Evolutionary conservation across 345 rosid species (phyloP).

Genomic region (Eucalyptus urophylla): DNA sequence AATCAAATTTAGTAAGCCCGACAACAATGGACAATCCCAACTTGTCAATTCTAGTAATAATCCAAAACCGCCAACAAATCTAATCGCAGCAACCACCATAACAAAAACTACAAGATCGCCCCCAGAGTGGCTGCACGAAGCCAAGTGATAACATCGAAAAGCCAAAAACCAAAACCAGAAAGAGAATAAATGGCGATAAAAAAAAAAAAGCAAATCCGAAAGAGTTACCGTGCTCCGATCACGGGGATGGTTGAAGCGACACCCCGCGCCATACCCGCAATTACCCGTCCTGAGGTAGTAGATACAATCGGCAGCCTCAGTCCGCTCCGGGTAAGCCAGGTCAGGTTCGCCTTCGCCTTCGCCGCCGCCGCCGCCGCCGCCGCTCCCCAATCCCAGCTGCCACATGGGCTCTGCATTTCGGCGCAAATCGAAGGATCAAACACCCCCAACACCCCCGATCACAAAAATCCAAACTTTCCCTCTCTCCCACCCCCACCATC

Average conservation of each 20-base stretch:
- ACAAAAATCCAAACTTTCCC: background rate
- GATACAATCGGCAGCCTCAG: conserved; percentile 65
- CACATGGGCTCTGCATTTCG: conserved; percentile 52
- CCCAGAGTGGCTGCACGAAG: background rate
- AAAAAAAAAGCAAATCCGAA: background rate
- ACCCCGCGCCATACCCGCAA: conserved; percentile 76
- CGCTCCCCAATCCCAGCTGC: conserved; percentile 50
- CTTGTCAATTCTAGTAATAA: background rate
- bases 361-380: conserved; percentile 3
- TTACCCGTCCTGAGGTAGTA: conserved; percentile 70
- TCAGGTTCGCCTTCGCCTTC: conserved; percentile 5
- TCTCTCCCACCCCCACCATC: background rate
- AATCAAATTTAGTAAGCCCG: background rate
- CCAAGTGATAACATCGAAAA: conserved; percentile 7
- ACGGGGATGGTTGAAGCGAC: conserved; percentile 96
- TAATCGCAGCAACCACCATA: background rate
- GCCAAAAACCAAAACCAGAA: background rate
- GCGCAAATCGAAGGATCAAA: background rate
- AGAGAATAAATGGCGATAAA: background rate
- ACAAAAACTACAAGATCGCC: background rate
- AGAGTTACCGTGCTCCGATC: conserved; percentile 61
- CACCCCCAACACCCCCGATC: background rate
- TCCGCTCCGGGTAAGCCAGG: conserved; percentile 70
- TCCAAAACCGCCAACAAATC: background rate
- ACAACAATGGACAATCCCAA: background rate